Percentiles rank a stretch among this genome's conserved stretches.
Conservation (phyloP, 1,284 basidiomycete genomes). For the Cutaneotrichosporon curvatum region DNA sequence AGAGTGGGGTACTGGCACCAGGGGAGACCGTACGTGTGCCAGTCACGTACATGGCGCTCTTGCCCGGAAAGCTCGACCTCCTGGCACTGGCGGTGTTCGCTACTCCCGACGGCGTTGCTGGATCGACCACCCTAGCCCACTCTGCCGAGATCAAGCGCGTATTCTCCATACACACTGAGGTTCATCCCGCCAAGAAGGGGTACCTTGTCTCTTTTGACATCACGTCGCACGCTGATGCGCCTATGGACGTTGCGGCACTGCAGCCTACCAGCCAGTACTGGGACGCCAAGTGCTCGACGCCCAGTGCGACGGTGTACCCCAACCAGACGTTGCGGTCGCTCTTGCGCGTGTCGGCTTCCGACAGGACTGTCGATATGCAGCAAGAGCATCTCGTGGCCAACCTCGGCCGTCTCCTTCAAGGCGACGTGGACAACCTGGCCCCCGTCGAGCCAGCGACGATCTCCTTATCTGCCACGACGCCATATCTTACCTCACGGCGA, state of each 20-base stretch:
- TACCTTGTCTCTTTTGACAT: conserved; percentile 10
- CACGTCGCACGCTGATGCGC: conserved; percentile 7
- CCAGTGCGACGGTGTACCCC: conserved; percentile 15
- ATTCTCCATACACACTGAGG: conserved; percentile 4
- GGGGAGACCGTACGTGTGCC: conserved; percentile 22
- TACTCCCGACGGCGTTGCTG: conserved; percentile 11
- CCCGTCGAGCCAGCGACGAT: conserved; percentile 6
- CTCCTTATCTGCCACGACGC: background rate
- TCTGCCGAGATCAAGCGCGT: conserved; percentile 16
- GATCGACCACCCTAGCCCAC: conserved; percentile 15
- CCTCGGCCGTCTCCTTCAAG: conserved; percentile 26
- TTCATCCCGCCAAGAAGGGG: conserved; percentile 3
- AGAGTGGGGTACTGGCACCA: conserved; percentile 17
- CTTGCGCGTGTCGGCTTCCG: conserved; percentile 6
- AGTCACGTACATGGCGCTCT: conserved; percentile 17
- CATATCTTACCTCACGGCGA: conserved; percentile 20
- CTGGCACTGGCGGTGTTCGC: conserved; percentile 24
- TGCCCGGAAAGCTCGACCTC: conserved; percentile 22
- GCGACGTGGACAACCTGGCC: conserved; percentile 10
- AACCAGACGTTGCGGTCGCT: conserved; percentile 28
- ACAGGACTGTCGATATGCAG: conserved; percentile 11
- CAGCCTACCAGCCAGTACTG: conserved; percentile 9
- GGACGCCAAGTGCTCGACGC: background rate
- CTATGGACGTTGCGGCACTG: conserved; percentile 4
- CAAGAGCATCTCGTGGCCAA: conserved; percentile 22